Evolutionary conservation across 202 grass and related monocot species (phyloP), one percentile per base, ranked within the genome.

Genomic region (Hordeum pubiflorum): DNA sequence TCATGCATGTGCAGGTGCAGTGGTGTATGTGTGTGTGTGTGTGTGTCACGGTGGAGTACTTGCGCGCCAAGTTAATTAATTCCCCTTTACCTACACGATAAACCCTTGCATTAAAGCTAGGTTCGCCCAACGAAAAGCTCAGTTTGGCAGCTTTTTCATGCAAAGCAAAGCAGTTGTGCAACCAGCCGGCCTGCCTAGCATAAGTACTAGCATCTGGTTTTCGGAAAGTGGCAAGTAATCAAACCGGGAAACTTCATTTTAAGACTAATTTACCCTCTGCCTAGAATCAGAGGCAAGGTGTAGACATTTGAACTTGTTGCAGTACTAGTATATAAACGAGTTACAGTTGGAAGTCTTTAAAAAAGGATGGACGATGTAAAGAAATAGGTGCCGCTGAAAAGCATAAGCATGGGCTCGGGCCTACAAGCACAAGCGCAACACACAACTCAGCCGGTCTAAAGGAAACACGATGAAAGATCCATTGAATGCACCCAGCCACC

Each of bases 41-140:
- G 39, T 58, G 67, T 48, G 61, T 43, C 71, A 64, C 41, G 55
- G 20, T 58, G 20, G 32, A 81, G 56, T 81, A 77, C 63, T 85
- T 85, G 77, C 72, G 1, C 4, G 17, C 72, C 63, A 65, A 65
- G 46, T 58, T 72, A 72, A 64, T 81, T 64, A 85, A 81, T 58
- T 64, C 64, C 71, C 82, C 82, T 88, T 89, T 81, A 89, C 82
- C 77, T 63, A 26, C 63, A 81, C 71, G 77, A 81, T 89, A 85
- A 88, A 81, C 41, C 44, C 39, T n/a, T 34, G n/a, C 62, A 58
- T 72, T 64, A 81, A 72, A 81, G 71, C 41, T 39, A 37, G 9
- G n/a, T 81, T 84, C 72, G 84, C 77, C 82, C 63, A 71, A 85
- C 77, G 43, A 37, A 74, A 85, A 88, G 82, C 82, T 57, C 71